Base-by-base conservation (phyloP, 495 filamentous ascomycete genomes). In the Jackrogersella minutella region DNA sequence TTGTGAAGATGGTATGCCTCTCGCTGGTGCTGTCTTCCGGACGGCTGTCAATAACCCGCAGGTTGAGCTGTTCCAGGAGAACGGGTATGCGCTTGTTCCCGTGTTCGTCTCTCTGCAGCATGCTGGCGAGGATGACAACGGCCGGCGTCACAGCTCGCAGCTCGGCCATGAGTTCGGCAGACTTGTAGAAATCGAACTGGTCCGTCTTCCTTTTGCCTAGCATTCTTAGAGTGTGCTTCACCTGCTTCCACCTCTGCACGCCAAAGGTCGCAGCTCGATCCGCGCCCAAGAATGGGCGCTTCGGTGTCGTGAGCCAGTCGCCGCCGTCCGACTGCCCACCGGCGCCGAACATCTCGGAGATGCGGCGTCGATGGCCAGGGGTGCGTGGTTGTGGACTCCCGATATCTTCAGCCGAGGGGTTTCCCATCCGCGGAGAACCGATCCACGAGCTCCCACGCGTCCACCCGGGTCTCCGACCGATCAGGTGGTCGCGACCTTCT, bases 21-120 rank as follows among this genome's bases (percentile, higher is more conserved):
- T 94, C 91, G 61, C 87, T 89, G 16, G 87, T 78, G 51, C 79
- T 81, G 59, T 78, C 80, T 36, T 86, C 82, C n/a, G 85, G 85
- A 4, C 76, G 71, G 69, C 91, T 96, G 69, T 97, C 92, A 10
- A 85, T 88, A 37, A 99, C 89, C 13, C 87, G 86, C 49, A 99
- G 84, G 72, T 97, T 96, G 49, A 99, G 82, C 78, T 99, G 95
- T 73, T 99, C 95, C 2, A 99, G 83, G 5, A 99, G 83, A 49
- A 99, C 91, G 1, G 95, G 95, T 43, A 98, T 96, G 30, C 93
- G 86, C 73, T 90, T 95, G 78, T 97, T 95, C 37, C 93, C 93
- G 64, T 97, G 91, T 75, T 99, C 95, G 65, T 99, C 95, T 34
- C 95, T 84, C 76, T 99, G 95, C 70, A 97, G 94, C 89, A 97